Percentiles rank a stretch among this genome's conserved stretches.
Conservation (phyloP, 1,139 yeast species). For the Taphrina populina region DNA sequence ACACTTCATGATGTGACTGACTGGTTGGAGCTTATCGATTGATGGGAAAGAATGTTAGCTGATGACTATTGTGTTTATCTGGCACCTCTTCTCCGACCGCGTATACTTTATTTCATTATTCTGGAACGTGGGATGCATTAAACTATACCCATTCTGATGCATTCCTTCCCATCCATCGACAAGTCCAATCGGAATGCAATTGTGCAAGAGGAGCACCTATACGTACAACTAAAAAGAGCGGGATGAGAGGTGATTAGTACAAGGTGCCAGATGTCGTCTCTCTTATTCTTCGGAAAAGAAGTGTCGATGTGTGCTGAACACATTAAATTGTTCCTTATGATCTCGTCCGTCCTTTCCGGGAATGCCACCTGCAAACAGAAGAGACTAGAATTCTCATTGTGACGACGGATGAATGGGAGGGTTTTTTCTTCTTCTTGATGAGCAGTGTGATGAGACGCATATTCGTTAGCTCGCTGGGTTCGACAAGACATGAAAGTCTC, state of each 20-base stretch:
- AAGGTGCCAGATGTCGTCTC: conserved; percentile 28
- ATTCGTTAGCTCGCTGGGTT: conserved; percentile 23
- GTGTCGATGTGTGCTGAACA: conserved; percentile 11
- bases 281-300: background rate
- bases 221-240: background rate
- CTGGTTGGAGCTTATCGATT: too few species aligned
- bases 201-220: too few species aligned
- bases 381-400: conserved; percentile 10
- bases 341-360: background rate
- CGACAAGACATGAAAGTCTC: conserved; percentile 8
- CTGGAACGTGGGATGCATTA: conserved; percentile 21
- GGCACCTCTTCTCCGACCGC: conserved; percentile 33
- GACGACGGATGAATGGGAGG: background rate
- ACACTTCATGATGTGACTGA: too few species aligned
- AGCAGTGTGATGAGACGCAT: conserved; percentile 15
- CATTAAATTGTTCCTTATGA: conserved; percentile 31
- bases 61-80: conserved; percentile 30
- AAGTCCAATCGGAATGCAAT: background rate
- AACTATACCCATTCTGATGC: conserved; percentile 27
- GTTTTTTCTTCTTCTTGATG: too few species aligned
- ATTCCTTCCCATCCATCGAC: background rate
- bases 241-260: conserved; percentile 26
- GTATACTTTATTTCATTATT: conserved; percentile 2
- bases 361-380: background rate
- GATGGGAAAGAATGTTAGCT: too few species aligned